These are phyloP conservation scores for Amanita pseudoporphyria DNA, from an alignment of 768 basidiomycete species.

Conservation along the genomic window DNA sequence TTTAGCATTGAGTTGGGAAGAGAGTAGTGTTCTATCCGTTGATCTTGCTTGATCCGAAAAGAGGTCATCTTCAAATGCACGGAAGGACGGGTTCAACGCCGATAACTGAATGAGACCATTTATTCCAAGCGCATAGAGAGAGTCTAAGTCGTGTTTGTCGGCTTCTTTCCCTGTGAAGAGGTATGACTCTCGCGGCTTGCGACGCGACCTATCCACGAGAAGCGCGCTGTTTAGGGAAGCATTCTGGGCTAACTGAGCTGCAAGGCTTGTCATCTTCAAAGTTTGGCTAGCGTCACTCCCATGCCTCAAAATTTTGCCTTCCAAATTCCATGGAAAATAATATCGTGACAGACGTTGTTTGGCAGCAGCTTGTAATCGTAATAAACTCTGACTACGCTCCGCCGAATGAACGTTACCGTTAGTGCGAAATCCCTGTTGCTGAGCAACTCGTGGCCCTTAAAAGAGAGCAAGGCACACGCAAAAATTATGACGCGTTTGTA, in stretches of 20 bases:
- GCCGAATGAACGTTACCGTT: too few relatives aligned
- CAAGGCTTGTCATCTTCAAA: slow-evolving; percentile 40
- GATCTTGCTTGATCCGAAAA: slow-evolving; percentile 75
- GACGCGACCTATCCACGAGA: slow-evolving; percentile 53
- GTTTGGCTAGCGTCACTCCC: not conserved
- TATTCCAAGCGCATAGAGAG: slow-evolving; percentile 70
- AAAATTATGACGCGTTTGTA: too few relatives aligned
- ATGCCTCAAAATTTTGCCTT: not conserved
- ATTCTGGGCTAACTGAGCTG: slow-evolving; percentile 68
- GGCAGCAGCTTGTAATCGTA: too few relatives aligned
- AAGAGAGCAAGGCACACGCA: too few relatives aligned
- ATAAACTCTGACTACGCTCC: too few relatives aligned
- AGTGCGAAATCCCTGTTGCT: too few relatives aligned
- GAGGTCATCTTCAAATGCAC: slow-evolving; percentile 54
- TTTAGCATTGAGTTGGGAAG: slow-evolving; percentile 47
- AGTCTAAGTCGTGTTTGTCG: slow-evolving; percentile 78
- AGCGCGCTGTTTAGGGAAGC: slow-evolving; percentile 72
- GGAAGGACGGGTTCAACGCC: slow-evolving; percentile 47
- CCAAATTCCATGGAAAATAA: not conserved
- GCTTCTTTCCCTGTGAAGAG: slow-evolving; percentile 80
- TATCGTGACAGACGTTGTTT: not conserved
- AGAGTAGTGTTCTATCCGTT: slow-evolving; percentile 71
- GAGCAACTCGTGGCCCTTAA: too few relatives aligned
- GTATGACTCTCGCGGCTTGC: slow-evolving; percentile 69
- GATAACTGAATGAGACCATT: slow-evolving; percentile 72